Conservation (phyloP, 1,284 basidiomycete genomes). For the Pseudozyma thailandica region DNA sequence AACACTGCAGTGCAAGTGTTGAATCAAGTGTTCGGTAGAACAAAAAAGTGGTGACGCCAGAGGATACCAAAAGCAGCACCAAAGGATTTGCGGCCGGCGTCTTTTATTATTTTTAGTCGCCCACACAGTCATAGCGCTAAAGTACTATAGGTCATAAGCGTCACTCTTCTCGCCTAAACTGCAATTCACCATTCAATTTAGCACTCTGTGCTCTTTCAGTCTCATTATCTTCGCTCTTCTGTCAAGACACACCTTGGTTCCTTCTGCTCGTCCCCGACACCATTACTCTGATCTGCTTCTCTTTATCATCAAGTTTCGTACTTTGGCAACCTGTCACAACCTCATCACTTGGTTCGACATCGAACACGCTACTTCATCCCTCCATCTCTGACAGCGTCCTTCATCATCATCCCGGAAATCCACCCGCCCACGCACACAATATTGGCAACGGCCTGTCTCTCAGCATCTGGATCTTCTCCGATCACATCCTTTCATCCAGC, state of each 20-base stretch:
- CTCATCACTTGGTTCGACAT: background rate
- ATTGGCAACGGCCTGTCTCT: background rate
- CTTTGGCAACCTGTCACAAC: background rate
- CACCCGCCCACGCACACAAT: background rate
- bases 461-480: too few relatives aligned
- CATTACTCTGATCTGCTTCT: background rate
- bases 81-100: background rate
- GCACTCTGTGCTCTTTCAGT: too few relatives aligned
- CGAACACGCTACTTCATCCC: background rate
- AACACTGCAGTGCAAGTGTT: too few relatives aligned
- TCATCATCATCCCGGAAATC: background rate
- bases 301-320: background rate
- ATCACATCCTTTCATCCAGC: background rate
- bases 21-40: too few relatives aligned
- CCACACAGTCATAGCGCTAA: too few relatives aligned
- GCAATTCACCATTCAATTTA: too few relatives aligned
- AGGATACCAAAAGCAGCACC: background rate
- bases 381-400: background rate
- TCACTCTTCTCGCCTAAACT: background rate
- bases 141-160: background rate
- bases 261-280: background rate
- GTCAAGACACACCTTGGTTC: too few relatives aligned
- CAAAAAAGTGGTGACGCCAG: background rate
- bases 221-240: too few relatives aligned
- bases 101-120: background rate